Conservation (phyloP, 345 rosid genomes). For the Reutealis trisperma region DNA sequence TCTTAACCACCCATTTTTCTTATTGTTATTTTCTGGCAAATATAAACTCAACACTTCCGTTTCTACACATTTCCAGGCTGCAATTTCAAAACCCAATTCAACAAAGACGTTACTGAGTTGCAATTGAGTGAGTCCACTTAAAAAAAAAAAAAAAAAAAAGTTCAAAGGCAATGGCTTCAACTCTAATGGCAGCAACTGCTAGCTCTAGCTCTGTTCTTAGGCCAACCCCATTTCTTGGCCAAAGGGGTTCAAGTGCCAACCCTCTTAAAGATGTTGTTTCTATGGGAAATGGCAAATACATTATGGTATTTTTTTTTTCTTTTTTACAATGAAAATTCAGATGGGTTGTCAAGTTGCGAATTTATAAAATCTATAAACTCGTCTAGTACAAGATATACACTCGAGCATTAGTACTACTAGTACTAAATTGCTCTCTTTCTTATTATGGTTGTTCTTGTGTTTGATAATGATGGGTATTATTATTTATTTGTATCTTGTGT, state of each 20-base stretch:
- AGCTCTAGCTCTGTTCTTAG: conserved; percentile 67
- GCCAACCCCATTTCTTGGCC: conserved; percentile 77
- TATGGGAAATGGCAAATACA: conserved; percentile 63
- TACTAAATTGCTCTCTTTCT: neutral
- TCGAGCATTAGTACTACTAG: no score
- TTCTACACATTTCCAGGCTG: conserved; percentile 18
- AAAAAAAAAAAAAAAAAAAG: neutral
- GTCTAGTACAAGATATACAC: neutral
- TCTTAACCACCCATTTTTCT: conserved; percentile 33
- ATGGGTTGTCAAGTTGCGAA: no score
- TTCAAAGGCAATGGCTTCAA: conserved; percentile 46
- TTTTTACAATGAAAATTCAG: neutral
- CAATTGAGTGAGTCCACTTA: neutral
- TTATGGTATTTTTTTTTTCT: conserved; percentile 49
- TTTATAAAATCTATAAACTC: no score
- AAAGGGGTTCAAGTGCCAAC: conserved; percentile 54
- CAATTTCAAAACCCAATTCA: neutral
- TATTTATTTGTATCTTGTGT: neutral
- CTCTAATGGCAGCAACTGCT: conserved; percentile 47
- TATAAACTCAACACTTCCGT: conserved; percentile 21
- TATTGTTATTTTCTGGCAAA: conserved; percentile 26
- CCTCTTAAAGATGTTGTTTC: conserved; percentile 70
- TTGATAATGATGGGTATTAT: neutral
- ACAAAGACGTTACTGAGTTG: neutral
- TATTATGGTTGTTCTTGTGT: neutral